These are phyloP conservation scores for Calocera cornea DNA, from an alignment of 768 basidiomycete species.

Conservation along the genomic window DNA sequence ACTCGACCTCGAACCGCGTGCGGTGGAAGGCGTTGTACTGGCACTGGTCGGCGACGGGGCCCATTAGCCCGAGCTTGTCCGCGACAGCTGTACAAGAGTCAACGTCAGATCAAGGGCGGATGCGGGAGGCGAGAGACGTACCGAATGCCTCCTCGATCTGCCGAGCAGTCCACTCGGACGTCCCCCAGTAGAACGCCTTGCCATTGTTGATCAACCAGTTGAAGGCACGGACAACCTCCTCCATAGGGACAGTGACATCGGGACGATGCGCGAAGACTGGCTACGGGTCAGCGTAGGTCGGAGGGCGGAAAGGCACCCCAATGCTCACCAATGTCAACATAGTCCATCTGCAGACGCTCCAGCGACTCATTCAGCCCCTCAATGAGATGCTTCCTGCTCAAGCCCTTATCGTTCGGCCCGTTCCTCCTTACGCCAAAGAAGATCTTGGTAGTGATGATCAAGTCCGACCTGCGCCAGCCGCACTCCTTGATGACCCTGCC, in stretches of 20 bases:
- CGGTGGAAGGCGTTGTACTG: conserved; percentile 22
- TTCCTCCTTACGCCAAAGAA: conserved; percentile 52
- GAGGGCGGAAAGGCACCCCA: not conserved
- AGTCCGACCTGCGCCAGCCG: conserved; percentile 48
- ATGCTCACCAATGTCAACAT: conserved; percentile 44
- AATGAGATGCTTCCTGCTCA: conserved; percentile 29
- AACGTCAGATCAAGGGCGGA: not conserved
- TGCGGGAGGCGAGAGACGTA: too few relatives aligned
- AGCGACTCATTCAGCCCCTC: conserved; percentile 59
- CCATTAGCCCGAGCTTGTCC: conserved; percentile 45
- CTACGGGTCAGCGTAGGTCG: not conserved
- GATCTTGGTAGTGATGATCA: conserved; percentile 65
- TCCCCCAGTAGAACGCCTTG: conserved; percentile 41
- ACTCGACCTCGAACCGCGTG: conserved; percentile 10
- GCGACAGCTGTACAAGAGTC: conserved; percentile 38
- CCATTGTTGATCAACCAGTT: conserved; percentile 63
- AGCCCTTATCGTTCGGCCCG: conserved; percentile 38
- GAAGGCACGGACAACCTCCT: conserved; percentile 71
- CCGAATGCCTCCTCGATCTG: conserved; percentile 47
- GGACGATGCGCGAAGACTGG: conserved; percentile 51
- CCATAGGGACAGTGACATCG: conserved; percentile 37
- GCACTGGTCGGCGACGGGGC: conserved; percentile 66
- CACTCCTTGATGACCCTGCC: conserved; percentile 68
- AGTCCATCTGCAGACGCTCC: conserved; percentile 56
- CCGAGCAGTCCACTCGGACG: conserved; percentile 62